Conservation (phyloP, 805 yeast genomes). For the Metschnikowia chrysomelidarum region DNA sequence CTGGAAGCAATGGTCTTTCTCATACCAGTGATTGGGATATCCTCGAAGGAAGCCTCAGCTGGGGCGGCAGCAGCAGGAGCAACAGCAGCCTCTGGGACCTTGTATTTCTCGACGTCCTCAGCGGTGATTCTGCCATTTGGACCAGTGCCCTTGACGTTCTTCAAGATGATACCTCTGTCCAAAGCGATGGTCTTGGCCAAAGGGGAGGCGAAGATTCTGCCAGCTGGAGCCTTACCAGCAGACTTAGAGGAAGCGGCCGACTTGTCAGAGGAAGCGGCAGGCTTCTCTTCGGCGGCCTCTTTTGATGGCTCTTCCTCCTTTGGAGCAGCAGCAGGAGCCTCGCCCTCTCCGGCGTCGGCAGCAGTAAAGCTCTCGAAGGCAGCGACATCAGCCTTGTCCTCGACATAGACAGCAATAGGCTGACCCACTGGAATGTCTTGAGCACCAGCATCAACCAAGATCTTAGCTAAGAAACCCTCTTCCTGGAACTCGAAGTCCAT, state of each 20-base stretch:
- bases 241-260: constrained; percentile 32
- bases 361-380: constrained; percentile 86
- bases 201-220: constrained; percentile 91
- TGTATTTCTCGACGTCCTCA: constrained; percentile 78
- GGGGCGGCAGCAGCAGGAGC: constrained; percentile 44
- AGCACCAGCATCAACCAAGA: constrained; percentile 77
- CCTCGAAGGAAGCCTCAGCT: constrained; percentile 64
- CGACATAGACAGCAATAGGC: constrained; percentile 97
- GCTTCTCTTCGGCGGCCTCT: constrained; percentile 20
- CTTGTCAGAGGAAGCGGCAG: constrained; percentile 27
- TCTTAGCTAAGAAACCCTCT: constrained; percentile 89
- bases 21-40: constrained; percentile 86
- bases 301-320: constrained; percentile 32
- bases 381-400: constrained; percentile 75
- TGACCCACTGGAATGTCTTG: constrained; percentile 90
- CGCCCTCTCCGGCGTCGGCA: constrained; percentile 68
- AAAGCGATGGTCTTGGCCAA: constrained; percentile 90
- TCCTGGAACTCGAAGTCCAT: constrained; percentile 99
- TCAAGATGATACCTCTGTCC: constrained; percentile 86
- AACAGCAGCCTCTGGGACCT: constrained; percentile 44
- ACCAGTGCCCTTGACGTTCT: constrained; percentile 86
- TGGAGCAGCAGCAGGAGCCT: constrained; percentile 44
- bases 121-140: constrained; percentile 94
- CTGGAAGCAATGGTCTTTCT: constrained; percentile 92
- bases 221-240: constrained; percentile 43